Conservation (phyloP, 176 grass and related monocot species). For the Hsuehochloa calcarea region DNA sequence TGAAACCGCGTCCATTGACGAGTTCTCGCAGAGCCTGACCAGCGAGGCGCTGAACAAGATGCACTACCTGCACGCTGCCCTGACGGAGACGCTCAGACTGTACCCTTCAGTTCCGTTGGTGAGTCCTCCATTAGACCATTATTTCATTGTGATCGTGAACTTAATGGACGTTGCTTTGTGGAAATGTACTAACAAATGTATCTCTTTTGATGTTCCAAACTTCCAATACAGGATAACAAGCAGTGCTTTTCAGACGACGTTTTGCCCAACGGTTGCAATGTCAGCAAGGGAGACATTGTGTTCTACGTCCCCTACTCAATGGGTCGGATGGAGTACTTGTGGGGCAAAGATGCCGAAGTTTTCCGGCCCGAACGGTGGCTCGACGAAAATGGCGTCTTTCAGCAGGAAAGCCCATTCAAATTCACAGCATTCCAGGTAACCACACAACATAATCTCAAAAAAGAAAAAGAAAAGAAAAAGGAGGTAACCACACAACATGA, state of each 20-base stretch:
- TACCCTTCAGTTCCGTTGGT: constrained; percentile 61
- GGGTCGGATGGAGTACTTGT: constrained; percentile 68
- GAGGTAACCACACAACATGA: too few species aligned
- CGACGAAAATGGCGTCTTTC: constrained; percentile 39
- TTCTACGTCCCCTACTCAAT: constrained; percentile 64
- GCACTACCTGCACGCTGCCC: constrained; percentile 58
- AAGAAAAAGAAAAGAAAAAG: too few species aligned
- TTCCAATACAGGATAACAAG: constrained; percentile 48
- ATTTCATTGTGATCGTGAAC: background rate
- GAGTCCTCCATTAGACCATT: background rate
- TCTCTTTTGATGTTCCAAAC: background rate
- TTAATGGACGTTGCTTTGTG: too few species aligned
- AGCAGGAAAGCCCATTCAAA: constrained; percentile 55
- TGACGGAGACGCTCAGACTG: constrained; percentile 60
- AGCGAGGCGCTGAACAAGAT: constrained; percentile 68
- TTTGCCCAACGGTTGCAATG: constrained; percentile 44
- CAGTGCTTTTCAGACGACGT: constrained; percentile 66
- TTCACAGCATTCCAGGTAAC: constrained; percentile 67
- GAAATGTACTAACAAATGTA: background rate
- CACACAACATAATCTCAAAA: background rate
- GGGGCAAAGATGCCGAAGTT: constrained; percentile 50
- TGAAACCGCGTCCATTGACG: constrained; percentile 16
- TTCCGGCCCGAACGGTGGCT: constrained; percentile 75
- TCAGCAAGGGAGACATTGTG: constrained; percentile 60
- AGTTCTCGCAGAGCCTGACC: constrained; percentile 46